phyloP scores from a whole-genome alignment of 805 yeast species.

The Saccharomycopsis sp. region DNA sequence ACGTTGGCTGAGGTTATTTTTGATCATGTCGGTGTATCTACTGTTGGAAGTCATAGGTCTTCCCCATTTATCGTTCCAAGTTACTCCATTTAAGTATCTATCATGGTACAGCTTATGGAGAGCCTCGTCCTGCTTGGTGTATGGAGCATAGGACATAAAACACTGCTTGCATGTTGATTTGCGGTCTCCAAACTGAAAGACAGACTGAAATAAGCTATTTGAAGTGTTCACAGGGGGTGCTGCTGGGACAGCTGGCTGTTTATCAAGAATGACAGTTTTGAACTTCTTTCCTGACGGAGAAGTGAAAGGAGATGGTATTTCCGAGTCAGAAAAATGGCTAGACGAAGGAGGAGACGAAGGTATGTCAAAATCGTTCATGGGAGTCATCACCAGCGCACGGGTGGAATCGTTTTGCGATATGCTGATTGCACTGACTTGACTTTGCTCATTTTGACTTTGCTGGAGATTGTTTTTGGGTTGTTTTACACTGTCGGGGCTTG shows the following conservation, averaged over 20 bases:
- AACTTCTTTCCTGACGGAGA: conserved; percentile 17
- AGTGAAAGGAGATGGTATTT: conserved; percentile 12
- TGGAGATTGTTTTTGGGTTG: not conserved
- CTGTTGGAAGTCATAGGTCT: conserved; percentile 16
- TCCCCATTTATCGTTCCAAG: conserved; percentile 40
- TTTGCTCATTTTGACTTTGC: too few species aligned
- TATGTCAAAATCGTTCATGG: conserved; percentile 6
- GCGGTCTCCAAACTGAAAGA: conserved; percentile 4
- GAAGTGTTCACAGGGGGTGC: not conserved
- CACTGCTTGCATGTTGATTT: conserved; percentile 39
- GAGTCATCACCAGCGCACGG: not conserved
- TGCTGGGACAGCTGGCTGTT: not conserved
- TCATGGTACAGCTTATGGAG: conserved; percentile 49
- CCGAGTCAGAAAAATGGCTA: conserved; percentile 10
- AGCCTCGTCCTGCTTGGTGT: conserved; percentile 36
- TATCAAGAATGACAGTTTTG: conserved; percentile 14
- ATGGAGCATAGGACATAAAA: conserved; percentile 45
- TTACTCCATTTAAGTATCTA: conserved; percentile 40
- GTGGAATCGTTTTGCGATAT: not conserved
- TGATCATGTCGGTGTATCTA: not conserved
- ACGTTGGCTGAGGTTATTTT: not conserved
- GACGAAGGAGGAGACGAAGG: conserved; percentile 18
- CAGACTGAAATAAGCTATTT: not conserved
- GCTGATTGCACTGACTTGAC: not conserved
- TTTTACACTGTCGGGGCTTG: too few species aligned